These are phyloP conservation scores for Lippia alba DNA, from an alignment of 305 asterid genomes.

Conservation along the genomic window DNA sequence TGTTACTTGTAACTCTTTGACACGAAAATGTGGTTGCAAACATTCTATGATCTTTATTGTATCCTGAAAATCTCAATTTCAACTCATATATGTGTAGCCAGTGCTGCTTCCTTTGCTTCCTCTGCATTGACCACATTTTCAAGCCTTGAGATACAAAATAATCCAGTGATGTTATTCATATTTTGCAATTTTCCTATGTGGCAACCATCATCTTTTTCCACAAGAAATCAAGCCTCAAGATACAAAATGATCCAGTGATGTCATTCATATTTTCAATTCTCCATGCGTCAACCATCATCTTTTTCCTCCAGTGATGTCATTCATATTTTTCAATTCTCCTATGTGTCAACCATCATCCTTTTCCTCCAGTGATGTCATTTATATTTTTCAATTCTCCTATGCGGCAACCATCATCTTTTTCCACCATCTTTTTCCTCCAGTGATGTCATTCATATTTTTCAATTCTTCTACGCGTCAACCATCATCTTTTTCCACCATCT, in stretches of 20 bases:
- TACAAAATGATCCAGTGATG: constrained; percentile 50
- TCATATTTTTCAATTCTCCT: constrained; percentile 45
- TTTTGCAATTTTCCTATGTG: constrained; percentile 43
- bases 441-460: constrained; percentile 46
- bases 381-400: constrained; percentile 46
- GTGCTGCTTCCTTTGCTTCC: constrained; percentile 48
- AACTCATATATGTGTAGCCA: constrained; percentile 36
- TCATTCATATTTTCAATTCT: constrained; percentile 49
- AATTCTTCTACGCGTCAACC: constrained; percentile 45
- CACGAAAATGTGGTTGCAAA: constrained; percentile 46
- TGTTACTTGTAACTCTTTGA: constrained; percentile 41
- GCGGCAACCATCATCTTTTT: constrained; percentile 42
- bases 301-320: constrained; percentile 52
- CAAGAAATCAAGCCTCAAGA: constrained; percentile 48
- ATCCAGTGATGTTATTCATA: constrained; percentile 52
- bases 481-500: constrained; percentile 48
- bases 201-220: constrained; percentile 47
- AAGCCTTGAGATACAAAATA: constrained; percentile 47
- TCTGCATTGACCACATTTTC: constrained; percentile 41
- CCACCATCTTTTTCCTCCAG: no score
- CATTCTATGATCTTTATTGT: constrained; percentile 39
- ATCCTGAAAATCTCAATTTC: constrained; percentile 32
- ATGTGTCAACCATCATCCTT: constrained; percentile 44
- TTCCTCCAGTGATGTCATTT: constrained; percentile 54
- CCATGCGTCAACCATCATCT: constrained; percentile 44